phyloP scores from a whole-genome alignment of 352 stramenopile species.

The Globisporangium acanthophoron region DNA sequence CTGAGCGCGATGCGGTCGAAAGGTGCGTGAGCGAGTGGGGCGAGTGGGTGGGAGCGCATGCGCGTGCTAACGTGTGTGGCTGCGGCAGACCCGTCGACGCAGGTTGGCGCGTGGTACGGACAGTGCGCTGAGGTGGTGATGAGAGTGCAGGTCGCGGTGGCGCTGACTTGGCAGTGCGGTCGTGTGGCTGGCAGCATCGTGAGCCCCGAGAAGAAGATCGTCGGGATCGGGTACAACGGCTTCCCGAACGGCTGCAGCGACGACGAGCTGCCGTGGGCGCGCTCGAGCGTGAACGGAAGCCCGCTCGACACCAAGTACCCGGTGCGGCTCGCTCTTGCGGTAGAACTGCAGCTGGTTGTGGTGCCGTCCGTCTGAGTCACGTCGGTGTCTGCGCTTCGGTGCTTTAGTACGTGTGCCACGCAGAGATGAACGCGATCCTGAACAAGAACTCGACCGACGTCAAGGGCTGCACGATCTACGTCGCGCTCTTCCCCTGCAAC shows the following conservation, averaged over 20 bases:
- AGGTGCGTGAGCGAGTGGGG: slow-evolving; percentile 31
- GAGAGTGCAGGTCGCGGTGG: neutral
- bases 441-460: slow-evolving; percentile 97
- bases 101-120: slow-evolving; percentile 93
- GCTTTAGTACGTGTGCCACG: slow-evolving; percentile 95
- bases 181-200: slow-evolving; percentile 82
- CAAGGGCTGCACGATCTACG: slow-evolving; percentile 94
- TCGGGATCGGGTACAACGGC: slow-evolving; percentile 99
- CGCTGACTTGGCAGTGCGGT: neutral
- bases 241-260: slow-evolving; percentile 96
- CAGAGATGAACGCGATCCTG: slow-evolving; percentile 99
- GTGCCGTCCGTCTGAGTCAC: no score
- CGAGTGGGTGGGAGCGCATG: neutral
- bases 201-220: slow-evolving; percentile 93
- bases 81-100: slow-evolving; percentile 91
- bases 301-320: slow-evolving; percentile 95
- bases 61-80: neutral
- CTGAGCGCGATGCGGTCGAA: slow-evolving; percentile 99
- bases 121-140: neutral
- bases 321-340: slow-evolving; percentile 25
- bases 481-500: slow-evolving; percentile 98
- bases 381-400: neutral
- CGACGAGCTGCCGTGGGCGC: slow-evolving; percentile 93
- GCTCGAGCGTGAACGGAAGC: slow-evolving; percentile 49
- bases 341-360: neutral